Base-by-base conservation (phyloP, 202 grass and related monocot species). In the Bolboschoenoplectus hybrid region DNA sequence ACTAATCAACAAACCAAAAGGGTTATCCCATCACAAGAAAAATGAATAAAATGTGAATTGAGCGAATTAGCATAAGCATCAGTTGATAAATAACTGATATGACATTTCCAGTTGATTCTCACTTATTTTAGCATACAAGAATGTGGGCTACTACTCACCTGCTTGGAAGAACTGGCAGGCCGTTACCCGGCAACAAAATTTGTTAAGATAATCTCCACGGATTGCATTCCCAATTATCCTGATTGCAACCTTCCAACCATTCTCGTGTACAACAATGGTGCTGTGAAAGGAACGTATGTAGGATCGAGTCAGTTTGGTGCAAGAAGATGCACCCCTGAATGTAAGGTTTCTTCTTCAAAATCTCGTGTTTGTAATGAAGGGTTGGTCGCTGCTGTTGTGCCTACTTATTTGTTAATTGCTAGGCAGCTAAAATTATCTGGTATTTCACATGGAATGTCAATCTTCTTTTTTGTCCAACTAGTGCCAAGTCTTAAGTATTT, bases 261-360 rank as follows among this genome's bases (percentile, higher is more conserved):
- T 91, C 84, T 99, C 80, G 94, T 99, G 76, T 99, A 99, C 80
- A 99, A 97, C n/a, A 97, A 93, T 79, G 91, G 94, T 88, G 94
- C 92, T 45, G 97, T 99, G 38, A 99, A 99, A 90, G 97, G 91
- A 65, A 97, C 97, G 85, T 89, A 86, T 78, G 91, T 99, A 2
- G 94, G 97, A 35, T 82, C 97, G 84, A 89, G 89, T 69, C 91
- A 91, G 67, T 99, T 99, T 34, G 94, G 97, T 81, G 89, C 85
- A 52, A 92, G 80, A 80, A 97, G 84, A 93, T 93, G 91, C 87
- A 97, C 97, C 65, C 92, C 97, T 90, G 97, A 99, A 91, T 94
- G 93, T 97, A 89, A 92, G 89, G 85, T 82, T 13, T 60, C 76
- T 60, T 20, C 43, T 74, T 11, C 52, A 11, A 2, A 41, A 11